Percentiles rank a stretch among this genome's conserved stretches.
These are phyloP conservation scores for Chaetomium strumarium DNA, from an alignment of 2,329 filamentous ascomycete genomes.

Conservation along the genomic window DNA sequence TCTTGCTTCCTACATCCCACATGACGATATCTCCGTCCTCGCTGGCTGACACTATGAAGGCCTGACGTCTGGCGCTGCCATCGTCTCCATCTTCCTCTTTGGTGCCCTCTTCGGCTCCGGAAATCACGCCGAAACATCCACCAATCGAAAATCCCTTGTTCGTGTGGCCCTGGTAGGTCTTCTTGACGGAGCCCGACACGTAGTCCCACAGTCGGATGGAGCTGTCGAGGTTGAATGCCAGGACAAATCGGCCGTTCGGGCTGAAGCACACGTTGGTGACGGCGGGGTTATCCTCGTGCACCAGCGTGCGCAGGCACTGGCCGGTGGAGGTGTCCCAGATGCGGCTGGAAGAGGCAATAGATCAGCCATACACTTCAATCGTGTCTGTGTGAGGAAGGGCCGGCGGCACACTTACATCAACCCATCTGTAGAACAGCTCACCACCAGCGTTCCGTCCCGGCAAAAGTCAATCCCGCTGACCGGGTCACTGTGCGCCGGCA, in stretches of 20 bases:
- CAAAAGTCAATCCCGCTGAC: conserved; percentile 93
- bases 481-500: conserved; percentile 92
- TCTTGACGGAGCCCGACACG: conserved; percentile 81
- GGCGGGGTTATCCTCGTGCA: conserved; percentile 91
- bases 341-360: conserved; percentile 43
- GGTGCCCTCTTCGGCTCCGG: conserved; percentile 19
- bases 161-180: conserved; percentile 91
- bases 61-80: conserved; percentile 21
- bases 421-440: conserved; percentile 86
- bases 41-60: conserved; percentile 74
- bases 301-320: conserved; percentile 88
- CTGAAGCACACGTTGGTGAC: conserved; percentile 88
- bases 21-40: conserved; percentile 81
- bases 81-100: conserved; percentile 22
- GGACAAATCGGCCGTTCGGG: conserved; percentile 87
- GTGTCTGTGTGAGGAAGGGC: neutral
- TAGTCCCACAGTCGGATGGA: conserved; percentile 94
- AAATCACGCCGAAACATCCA: conserved; percentile 67
- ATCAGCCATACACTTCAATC: conserved; percentile 6
- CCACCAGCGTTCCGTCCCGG: conserved; percentile 84
- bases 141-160: conserved; percentile 82
- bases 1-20: conserved; percentile 88
- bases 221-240: conserved; percentile 87
- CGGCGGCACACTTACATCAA: conserved; percentile 55
- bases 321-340: conserved; percentile 96